Evolutionary conservation across 2,329 filamentous ascomycete species (phyloP), one percentile per base, ranked within the genome.

Genomic region (Microcyclospora pomicola): DNA sequence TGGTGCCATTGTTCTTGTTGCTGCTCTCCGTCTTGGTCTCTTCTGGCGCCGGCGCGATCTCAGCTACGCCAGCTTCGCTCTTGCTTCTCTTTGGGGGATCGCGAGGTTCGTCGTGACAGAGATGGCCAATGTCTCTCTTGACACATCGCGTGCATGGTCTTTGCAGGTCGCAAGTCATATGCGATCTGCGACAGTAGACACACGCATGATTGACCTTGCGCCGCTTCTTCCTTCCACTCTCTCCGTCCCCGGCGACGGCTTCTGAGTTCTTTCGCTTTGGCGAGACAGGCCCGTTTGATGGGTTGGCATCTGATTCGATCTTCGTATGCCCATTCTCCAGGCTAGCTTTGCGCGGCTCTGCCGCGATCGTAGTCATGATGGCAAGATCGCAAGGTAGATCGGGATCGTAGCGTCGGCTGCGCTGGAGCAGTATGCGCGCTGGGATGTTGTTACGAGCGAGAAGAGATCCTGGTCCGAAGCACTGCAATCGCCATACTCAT

Each of bases 61-160:
- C 63, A 27, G 59, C 50, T 9, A 50, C 47, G 10, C 47, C 46
- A 1, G 47, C 38, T 15, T 68, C 65, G 30, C 61, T 62, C 65
- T 88, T 94, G 51, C 73, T 65, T 63, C 87, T 88, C 64, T 91
- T 93, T 42, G 80, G 75, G 49, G 77, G 69, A 56, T 98, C 88
- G 61, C 88, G 80, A 50, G 87, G 88, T 64, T 96, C 91, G 64
- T 98, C 91, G 67, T 95, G 91, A 64, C 91, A 98, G 49, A 98
- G 73, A 64, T 98, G 91, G 54, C 88, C 91, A 61, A 98, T 98
- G 66, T 94, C 94, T 57, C 91, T 80, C 67, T 96, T 98, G 65
- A 96, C 84, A 69, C 91, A 98, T 65, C 91, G 77, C 54, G 85
- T 88, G 73, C 91, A 98, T 55, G 91, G 91, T 59, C 91, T 80